phyloP scores from a whole-genome alignment of 2,329 filamentous ascomycete genomes.

The Chrysoporthe austroafricana region DNA sequence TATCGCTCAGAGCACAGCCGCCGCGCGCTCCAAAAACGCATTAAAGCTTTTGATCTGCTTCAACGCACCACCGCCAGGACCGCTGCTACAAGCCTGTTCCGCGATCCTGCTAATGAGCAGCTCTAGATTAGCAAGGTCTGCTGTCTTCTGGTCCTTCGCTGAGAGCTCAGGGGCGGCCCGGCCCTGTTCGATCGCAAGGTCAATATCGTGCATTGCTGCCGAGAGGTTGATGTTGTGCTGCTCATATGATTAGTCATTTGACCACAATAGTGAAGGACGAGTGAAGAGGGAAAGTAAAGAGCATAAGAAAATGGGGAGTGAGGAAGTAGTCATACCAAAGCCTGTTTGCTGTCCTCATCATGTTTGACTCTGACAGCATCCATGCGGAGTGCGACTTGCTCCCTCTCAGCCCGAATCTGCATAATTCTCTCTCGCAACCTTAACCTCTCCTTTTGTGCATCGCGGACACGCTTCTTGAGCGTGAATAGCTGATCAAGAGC shows the following conservation, averaged over 20 bases:
- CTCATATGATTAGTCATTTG: conserved; percentile 4
- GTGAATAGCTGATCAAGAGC: conserved; percentile 63
- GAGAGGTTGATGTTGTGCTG: conserved; percentile 58
- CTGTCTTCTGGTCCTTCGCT: conserved; percentile 49
- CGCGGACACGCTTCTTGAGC: conserved; percentile 60
- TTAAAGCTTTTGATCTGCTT: conserved; percentile 65
- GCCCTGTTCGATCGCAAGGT: conserved; percentile 53
- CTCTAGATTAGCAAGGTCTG: conserved; percentile 61
- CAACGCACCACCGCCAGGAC: conserved; percentile 53
- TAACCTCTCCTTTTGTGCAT: conserved; percentile 61
- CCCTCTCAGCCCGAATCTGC: conserved; percentile 60
- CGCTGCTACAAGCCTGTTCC: conserved; percentile 55
- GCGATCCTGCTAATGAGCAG: conserved; percentile 59
- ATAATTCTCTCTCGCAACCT: conserved; percentile 63
- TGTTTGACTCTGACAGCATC: conserved; percentile 65
- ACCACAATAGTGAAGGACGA: not conserved
- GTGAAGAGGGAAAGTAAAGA: not conserved
- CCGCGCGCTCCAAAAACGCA: conserved; percentile 64
- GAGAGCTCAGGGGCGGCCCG: conserved; percentile 52
- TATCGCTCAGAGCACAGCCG: conserved; percentile 54
- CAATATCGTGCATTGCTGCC: conserved; percentile 63
- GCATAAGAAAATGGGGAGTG: no score
- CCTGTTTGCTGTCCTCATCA: conserved; percentile 56
- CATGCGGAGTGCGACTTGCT: conserved; percentile 65
- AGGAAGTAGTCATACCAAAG: conserved; percentile 48